Evolutionary conservation across 1,284 basidiomycete species (phyloP).

Genomic region (Trametes sp.): DNA sequence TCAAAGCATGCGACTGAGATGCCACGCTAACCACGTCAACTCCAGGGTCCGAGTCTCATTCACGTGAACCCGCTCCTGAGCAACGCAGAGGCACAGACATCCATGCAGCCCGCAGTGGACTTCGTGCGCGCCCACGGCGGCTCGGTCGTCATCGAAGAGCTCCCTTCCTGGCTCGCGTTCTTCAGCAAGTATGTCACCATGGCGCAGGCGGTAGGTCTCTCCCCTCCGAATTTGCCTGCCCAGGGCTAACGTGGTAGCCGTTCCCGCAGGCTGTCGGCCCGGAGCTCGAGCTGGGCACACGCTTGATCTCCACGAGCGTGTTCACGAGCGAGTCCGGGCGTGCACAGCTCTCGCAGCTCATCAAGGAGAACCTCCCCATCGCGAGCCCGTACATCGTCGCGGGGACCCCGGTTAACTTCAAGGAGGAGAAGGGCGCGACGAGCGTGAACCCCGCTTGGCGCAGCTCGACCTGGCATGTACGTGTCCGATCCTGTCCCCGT

Average conservation of each 20-base stretch:
- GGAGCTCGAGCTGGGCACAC: slow-evolving; percentile 40
- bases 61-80: slow-evolving; percentile 27
- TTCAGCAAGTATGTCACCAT: slow-evolving; percentile 41
- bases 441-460: slow-evolving; percentile 58
- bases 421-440: slow-evolving; percentile 50
- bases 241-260: background rate
- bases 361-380: slow-evolving; percentile 37
- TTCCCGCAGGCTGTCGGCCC: slow-evolving; percentile 39
- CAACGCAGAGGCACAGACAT: slow-evolving; percentile 14
- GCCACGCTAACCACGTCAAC: background rate
- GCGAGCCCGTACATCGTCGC: slow-evolving; percentile 42
- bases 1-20: too few species aligned
- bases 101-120: slow-evolving; percentile 43
- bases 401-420: slow-evolving; percentile 51
- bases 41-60: slow-evolving; percentile 23
- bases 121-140: slow-evolving; percentile 42
- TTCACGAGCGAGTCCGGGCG: slow-evolving; percentile 39
- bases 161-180: slow-evolving; percentile 43
- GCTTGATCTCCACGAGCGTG: slow-evolving; percentile 40
- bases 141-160: slow-evolving; percentile 41
- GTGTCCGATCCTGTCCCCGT: slow-evolving; percentile 27
- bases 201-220: slow-evolving; percentile 37
- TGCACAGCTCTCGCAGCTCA: slow-evolving; percentile 36
- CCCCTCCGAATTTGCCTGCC: background rate
- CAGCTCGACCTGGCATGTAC: slow-evolving; percentile 56